These are phyloP conservation scores for Penicillium simplicissimum DNA, from an alignment of 495 filamentous ascomycete species.

Conservation along the genomic window DNA sequence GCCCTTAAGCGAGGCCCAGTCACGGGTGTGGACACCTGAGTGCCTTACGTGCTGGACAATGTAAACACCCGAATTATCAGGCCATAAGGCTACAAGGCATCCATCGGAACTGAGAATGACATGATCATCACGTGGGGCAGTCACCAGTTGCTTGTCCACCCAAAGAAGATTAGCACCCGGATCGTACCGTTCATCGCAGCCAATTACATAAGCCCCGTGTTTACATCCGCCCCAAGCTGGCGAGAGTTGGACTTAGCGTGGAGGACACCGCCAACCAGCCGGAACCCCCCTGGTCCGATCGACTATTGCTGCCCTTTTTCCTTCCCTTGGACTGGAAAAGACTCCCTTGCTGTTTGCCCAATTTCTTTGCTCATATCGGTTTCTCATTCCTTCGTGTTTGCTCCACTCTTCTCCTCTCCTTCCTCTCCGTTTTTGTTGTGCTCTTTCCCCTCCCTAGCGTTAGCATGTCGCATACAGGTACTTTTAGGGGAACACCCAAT, in stretches of 20 bases:
- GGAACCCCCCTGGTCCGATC: constrained; percentile 36
- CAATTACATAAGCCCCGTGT: constrained; percentile 24
- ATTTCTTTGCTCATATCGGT: constrained; percentile 22
- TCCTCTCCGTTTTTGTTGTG: constrained; percentile 21
- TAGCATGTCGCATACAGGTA: constrained; percentile 61
- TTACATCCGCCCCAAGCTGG: constrained; percentile 19
- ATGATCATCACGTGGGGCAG: constrained; percentile 9
- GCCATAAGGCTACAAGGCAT: not conserved
- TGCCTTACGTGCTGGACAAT: not conserved
- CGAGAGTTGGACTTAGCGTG: constrained; percentile 3
- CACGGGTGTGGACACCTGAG: constrained; percentile 13
- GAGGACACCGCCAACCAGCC: constrained; percentile 9
- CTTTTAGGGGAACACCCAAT: constrained; percentile 48
- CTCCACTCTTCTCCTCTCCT: constrained; percentile 17
- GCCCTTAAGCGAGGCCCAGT: constrained; percentile 46
- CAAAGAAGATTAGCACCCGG: constrained; percentile 21
- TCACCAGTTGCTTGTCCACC: constrained; percentile 11
- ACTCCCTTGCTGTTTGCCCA: constrained; percentile 23
- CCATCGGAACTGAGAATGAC: not conserved
- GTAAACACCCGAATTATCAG: constrained; percentile 4
- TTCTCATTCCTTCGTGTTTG: constrained; percentile 21
- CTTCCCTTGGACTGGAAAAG: constrained; percentile 10
- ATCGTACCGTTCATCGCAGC: constrained; percentile 20
- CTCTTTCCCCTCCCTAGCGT: constrained; percentile 21
- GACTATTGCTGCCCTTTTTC: constrained; percentile 26